Base-by-base conservation (phyloP, 202 grass and related monocot genomes). In the Cymbopogon flexuosus region DNA sequence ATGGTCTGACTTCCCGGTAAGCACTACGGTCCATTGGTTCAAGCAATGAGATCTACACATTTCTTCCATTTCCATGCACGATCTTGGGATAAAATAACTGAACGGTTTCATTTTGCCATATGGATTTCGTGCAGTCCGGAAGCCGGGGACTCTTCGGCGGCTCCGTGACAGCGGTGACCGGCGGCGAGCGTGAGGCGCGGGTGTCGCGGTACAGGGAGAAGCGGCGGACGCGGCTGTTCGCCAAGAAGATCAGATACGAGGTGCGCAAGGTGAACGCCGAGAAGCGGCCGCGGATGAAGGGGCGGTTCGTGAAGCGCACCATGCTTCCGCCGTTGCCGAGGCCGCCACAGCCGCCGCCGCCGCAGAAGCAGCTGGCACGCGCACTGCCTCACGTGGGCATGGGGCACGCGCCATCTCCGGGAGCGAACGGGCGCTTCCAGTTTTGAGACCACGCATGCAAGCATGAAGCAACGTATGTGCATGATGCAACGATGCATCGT, bases 221-320 rank as follows among this genome's bases (percentile, higher is more conserved):
- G 87, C 88, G 94, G 64, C 87, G 89, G 77, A 97, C 85, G 80
- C 85, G 91, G 70, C 83, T 97, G 65, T 97, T 97, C 79, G 82
- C 91, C 31, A 97, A 94, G 90, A 97, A 97, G 89, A 97, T 97
- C 61, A 77, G 91, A 85, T 97, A 97, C 83, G 94, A 97, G 91
- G 94, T 97, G 51, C 80, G 94, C 74, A 97, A 97, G 89, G 89
- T 94, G 73, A 97, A 97, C 77, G 94, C 94, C 23, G 94, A 97
- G 89, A 97, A 94, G 83, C 87, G 94, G 74, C 94, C 94, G n/a
- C 86, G 94, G 40, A 97, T 97, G 85, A 97, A 97, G 77, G 94
- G 94, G 10, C 89, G 94, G 30, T 97, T 97, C 89, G 89, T 97
- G 77, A 97, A 90, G 87, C 89, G 89, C 31, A 37, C 81, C 11